Conservation (phyloP, 1,139 yeast genomes). For the Hansenula sp. region DNA sequence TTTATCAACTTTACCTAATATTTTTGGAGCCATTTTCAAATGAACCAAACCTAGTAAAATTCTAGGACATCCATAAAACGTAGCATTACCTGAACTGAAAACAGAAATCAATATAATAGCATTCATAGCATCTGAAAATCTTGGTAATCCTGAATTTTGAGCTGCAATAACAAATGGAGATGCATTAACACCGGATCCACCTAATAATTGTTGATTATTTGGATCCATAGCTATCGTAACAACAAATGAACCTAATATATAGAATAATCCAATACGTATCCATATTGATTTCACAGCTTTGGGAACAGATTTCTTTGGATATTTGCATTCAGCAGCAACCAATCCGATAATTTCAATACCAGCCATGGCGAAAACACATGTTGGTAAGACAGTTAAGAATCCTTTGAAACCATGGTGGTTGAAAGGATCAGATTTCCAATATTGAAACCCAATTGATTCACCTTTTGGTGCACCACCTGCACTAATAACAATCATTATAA, state of each 20-base stretch:
- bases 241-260: slow-evolving; percentile 8
- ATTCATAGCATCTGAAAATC: slow-evolving; percentile 32
- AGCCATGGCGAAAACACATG: slow-evolving; percentile 34
- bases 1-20: slow-evolving; percentile 45
- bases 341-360: slow-evolving; percentile 33
- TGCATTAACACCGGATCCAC: slow-evolving; percentile 38
- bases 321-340: slow-evolving; percentile 35
- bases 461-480: slow-evolving; percentile 24
- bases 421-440: slow-evolving; percentile 33
- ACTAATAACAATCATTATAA: slow-evolving; percentile 24
- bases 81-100: slow-evolving; percentile 49
- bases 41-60: slow-evolving; percentile 49
- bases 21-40: slow-evolving; percentile 52
- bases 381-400: slow-evolving; percentile 31
- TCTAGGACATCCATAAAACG: slow-evolving; percentile 55
- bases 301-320: slow-evolving; percentile 32
- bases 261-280: slow-evolving; percentile 7
- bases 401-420: slow-evolving; percentile 31
- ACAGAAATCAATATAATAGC: slow-evolving; percentile 43
- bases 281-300: slow-evolving; percentile 27
- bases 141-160: slow-evolving; percentile 31
- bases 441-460: slow-evolving; percentile 33
- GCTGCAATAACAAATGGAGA: slow-evolving; percentile 74
- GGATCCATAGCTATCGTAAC: slow-evolving; percentile 6
- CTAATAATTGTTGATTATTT: slow-evolving; percentile 4